A percentile compares a stretch with the other conserved stretches of the same genome.
phyloP scores from a whole-genome alignment of 495 filamentous ascomycete species.

The Penicillium cosmopolitanum region DNA sequence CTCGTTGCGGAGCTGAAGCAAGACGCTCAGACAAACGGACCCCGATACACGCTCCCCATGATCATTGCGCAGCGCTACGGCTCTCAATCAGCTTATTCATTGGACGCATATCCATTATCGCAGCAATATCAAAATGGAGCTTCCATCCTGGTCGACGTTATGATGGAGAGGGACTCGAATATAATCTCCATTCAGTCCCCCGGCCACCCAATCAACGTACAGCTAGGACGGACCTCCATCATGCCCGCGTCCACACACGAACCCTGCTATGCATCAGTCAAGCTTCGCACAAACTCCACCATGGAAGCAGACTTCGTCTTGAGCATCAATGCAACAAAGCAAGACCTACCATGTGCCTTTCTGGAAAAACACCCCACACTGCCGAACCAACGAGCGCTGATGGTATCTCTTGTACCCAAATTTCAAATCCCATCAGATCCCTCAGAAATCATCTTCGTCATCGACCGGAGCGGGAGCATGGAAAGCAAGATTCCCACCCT shows the following conservation, averaged over 20 bases:
- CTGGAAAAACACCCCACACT: conserved; percentile 17
- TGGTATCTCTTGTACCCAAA: conserved; percentile 19
- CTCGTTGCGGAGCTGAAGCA: conserved; percentile 72
- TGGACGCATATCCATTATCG: too few species aligned
- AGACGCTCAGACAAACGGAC: conserved; percentile 62
- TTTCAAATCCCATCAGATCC: conserved; percentile 10
- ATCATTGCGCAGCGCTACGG: conserved; percentile 65
- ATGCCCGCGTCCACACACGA: conserved; percentile 45
- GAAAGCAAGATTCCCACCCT: conserved; percentile 7
- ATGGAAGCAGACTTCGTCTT: conserved; percentile 55
- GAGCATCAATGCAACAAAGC: conserved; percentile 11
- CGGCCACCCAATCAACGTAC: conserved; percentile 65
- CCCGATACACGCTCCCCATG: conserved; percentile 67
- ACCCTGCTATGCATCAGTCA: conserved; percentile 60
- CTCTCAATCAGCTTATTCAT: background rate
- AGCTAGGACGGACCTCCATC: conserved; percentile 56
- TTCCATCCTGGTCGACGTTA: conserved; percentile 60
- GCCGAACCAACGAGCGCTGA: conserved; percentile 13
- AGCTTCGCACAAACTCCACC: conserved; percentile 44
- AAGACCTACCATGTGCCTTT: conserved; percentile 15
- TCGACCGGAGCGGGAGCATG: conserved; percentile 17
- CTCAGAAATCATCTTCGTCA: conserved; percentile 16
- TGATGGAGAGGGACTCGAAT: conserved; percentile 55
- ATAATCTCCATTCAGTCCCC: conserved; percentile 64
- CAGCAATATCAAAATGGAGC: conserved; percentile 15